Base-by-base conservation (phyloP, 441 rosid genomes). In the Gossypium schwendimanii region DNA sequence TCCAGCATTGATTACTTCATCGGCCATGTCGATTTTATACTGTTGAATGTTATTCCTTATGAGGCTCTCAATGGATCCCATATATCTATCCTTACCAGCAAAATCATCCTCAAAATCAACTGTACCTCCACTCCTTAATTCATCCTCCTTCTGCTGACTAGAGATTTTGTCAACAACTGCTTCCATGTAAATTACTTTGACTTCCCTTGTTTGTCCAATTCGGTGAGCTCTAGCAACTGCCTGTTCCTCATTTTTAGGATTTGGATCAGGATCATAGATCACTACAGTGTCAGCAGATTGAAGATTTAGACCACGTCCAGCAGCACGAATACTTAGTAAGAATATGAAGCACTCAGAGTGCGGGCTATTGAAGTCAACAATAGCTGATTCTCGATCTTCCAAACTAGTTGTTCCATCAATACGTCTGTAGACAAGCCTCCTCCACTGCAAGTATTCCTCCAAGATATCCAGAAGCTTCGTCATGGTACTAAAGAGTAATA, bases 141-240 rank as follows among this genome's bases (percentile, higher is more conserved):
- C 99, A 79, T 96, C 99, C 84, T 96, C 98, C 76, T 92, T 96
- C 76, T 92, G 97, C 82, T 92, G 89, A 87, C 97, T 91, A 9
- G 99, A 80, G 65, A 90, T 69, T 84, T 96, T 92, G 82, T 82
- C 93, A 75, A 93, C 99, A 79, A 96, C 99, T 73, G 98, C 98
- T 85, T 96, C 99, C 99, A 96, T 86, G 81, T 96, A 96, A 77
- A 96, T 92, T 58, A 96, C 98, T 81, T 92, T 96, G 33, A 96
- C 99, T 85, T 93, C 99, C 81, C 99, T 87, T 58, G 74, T 93
- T 82, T 96, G 99, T 73, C 99, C 99, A 82, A 93, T 96, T 76
- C 99, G 96, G 76, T 96, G 99, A 73, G 99, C 99, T 82, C 99
- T 96, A 45, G 99, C 99, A 84, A 96, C 98, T 71, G 99, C 99